A percentile compares a stretch with the other conserved stretches of the same genome.
phyloP scores from a whole-genome alignment of 2,329 filamentous ascomycete species.

The Didymosphaeria variabile region DNA sequence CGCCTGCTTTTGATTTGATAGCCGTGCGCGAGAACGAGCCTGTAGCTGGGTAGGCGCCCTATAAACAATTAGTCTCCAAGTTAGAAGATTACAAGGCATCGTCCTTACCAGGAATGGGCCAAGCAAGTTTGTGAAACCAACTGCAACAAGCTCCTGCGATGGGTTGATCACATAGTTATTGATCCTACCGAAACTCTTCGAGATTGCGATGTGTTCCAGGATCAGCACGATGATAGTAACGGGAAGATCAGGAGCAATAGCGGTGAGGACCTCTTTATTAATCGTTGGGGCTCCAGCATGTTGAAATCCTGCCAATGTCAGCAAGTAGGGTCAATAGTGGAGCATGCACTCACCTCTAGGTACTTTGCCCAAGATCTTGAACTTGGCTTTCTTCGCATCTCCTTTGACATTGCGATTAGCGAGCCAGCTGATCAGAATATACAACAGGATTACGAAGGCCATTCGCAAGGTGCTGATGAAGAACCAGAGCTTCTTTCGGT shows the following conservation, averaged over 20 bases:
- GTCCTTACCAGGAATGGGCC: slow-evolving; percentile 84
- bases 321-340: neutral
- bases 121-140: slow-evolving; percentile 88
- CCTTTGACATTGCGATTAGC: slow-evolving; percentile 72
- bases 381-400: slow-evolving; percentile 65
- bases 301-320: slow-evolving; percentile 65
- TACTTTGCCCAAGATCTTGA: slow-evolving; percentile 77
- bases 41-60: slow-evolving; percentile 76
- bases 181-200: slow-evolving; percentile 93
- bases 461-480: slow-evolving; percentile 92
- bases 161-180: slow-evolving; percentile 99
- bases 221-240: slow-evolving; percentile 89
- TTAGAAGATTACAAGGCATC: neutral
- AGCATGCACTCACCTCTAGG: slow-evolving; percentile 68
- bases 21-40: slow-evolving; percentile 96
- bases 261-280: slow-evolving; percentile 69
- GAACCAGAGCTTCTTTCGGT: slow-evolving; percentile 81
- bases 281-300: slow-evolving; percentile 78
- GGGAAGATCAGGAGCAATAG: slow-evolving; percentile 78
- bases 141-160: slow-evolving; percentile 94
- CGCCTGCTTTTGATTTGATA: slow-evolving; percentile 96
- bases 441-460: slow-evolving; percentile 89
- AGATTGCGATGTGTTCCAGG: slow-evolving; percentile 96
- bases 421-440: slow-evolving; percentile 89
- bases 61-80: neutral